A percentile compares a stretch with the other conserved stretches of the same genome.
Conservation (phyloP, 2,329 filamentous ascomycete genomes). For the Botryosphaeria dothidea region DNA sequence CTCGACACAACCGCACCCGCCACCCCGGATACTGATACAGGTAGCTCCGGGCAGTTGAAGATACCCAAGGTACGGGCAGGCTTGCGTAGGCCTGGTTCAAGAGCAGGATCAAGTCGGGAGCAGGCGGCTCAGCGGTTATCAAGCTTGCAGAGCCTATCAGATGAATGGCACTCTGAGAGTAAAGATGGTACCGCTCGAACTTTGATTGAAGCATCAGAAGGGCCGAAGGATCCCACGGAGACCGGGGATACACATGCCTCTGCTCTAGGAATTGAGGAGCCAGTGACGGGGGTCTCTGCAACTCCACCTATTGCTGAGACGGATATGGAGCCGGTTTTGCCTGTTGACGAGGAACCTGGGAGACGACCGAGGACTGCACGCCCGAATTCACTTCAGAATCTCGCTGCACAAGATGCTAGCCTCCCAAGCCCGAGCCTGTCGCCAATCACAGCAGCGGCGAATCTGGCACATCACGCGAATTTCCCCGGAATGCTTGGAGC, state of each 20-base stretch:
- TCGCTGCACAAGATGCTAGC: constrained; percentile 82
- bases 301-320: constrained; percentile 76
- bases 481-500: constrained; percentile 30
- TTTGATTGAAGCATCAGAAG: not conserved
- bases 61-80: constrained; percentile 25
- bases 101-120: not conserved
- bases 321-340: constrained; percentile 62
- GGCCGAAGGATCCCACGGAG: not conserved
- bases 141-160: constrained; percentile 5
- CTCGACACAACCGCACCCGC: constrained; percentile 35
- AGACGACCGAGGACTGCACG: constrained; percentile 27
- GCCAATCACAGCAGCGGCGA: constrained; percentile 79
- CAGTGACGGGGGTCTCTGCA: constrained; percentile 58
- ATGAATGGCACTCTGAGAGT: not conserved
- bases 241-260: constrained; percentile 1
- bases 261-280: constrained; percentile 1
- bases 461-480: constrained; percentile 42
- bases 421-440: constrained; percentile 93
- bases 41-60: constrained; percentile 26
- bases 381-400: constrained; percentile 63
- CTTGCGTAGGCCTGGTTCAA: constrained; percentile 24
- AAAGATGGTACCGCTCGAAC: not conserved
- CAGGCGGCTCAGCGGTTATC: constrained; percentile 7
- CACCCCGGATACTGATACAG: constrained; percentile 40
- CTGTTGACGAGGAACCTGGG: constrained; percentile 35